phyloP scores from a whole-genome alignment of 106 monocot species.

The Narthecium ossifragum region DNA sequence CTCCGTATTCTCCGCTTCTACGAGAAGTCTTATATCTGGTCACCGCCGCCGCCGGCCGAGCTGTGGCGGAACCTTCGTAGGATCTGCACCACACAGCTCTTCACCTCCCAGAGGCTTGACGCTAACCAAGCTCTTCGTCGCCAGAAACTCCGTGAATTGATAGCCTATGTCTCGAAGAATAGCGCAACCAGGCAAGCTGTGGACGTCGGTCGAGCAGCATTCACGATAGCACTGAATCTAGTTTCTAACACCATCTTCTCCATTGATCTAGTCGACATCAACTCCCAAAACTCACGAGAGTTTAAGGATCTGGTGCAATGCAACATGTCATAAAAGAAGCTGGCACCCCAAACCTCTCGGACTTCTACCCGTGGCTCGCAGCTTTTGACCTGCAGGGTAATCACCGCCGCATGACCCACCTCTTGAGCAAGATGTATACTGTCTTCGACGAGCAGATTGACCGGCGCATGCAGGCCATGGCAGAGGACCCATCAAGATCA shows the following conservation, averaged over 20 bases:
- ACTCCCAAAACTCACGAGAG: not conserved
- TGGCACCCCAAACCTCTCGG: slow-evolving; percentile 31
- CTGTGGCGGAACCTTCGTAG: slow-evolving; percentile 28
- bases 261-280: slow-evolving; percentile 10
- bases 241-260: slow-evolving; percentile 39
- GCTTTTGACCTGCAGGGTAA: slow-evolving; percentile 17
- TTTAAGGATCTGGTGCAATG: slow-evolving; percentile 17
- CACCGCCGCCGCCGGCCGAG: not conserved
- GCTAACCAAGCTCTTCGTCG: slow-evolving; percentile 8
- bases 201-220: slow-evolving; percentile 18
- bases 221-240: slow-evolving; percentile 22
- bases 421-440: slow-evolving; percentile 1
- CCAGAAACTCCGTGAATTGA: slow-evolving; percentile 25
- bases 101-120: slow-evolving; percentile 20
- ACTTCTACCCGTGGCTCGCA: slow-evolving; percentile 30
- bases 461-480: not conserved
- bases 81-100: slow-evolving; percentile 27
- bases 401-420: not conserved
- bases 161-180: slow-evolving; percentile 6
- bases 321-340: slow-evolving; percentile 15
- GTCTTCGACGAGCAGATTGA: slow-evolving; percentile 4
- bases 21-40: slow-evolving; percentile 5
- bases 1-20: slow-evolving; percentile 1
- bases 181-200: not conserved
- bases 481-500: not conserved